Base-by-base conservation (phyloP, 2,329 filamentous ascomycete species). In the Ophiostoma piceae region DNA sequence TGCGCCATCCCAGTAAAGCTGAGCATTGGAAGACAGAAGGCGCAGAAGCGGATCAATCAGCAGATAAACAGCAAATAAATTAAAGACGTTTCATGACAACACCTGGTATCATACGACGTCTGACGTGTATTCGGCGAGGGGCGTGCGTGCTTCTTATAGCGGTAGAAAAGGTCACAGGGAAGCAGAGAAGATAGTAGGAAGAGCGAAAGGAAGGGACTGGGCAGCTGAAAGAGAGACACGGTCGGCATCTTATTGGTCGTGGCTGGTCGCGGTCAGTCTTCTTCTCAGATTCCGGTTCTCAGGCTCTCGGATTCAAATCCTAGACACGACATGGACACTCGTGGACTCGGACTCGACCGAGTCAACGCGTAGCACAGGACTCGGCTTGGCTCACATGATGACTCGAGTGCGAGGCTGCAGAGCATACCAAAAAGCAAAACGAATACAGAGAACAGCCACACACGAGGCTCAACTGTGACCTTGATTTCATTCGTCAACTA, bases 141-240 rank as follows among this genome's bases (percentile, higher is more conserved):
- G 51, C 5, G 47, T 54, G 35, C 8, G 8, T 35, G 9, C n/a
- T 26, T 57, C n/a, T 57, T 57, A 19, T 57, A 57, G 22, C 51
- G 3, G 47, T 41, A 41, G 43, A 47, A 4, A 47, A 19, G 26
- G 26, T 29, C 26, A 29, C 26, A 29, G 43, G 8, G 16, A 57
- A 62, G 11, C 19, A 35, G 57, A 41, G 39, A 41, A 41, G 9
- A 41, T 5, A 41, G 39, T 7, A 37, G 35, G 9, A 39, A 39
- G 37, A 39, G 39, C 39, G 8, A 32, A n/a, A n/a, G 22, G 26
- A 62, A 11, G 62, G 62, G 62, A n/a, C 62, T 26, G n/a, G 35
- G 26, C 35, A 65, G 62, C 62, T 65, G 62, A 65, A 65, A 65
- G 62, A 65, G 62, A 65, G n/a, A 65, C 62, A 65, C 4, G 16